Conservation (phyloP, 805 yeast genomes). For the Wickerhamiella domercqiae region DNA sequence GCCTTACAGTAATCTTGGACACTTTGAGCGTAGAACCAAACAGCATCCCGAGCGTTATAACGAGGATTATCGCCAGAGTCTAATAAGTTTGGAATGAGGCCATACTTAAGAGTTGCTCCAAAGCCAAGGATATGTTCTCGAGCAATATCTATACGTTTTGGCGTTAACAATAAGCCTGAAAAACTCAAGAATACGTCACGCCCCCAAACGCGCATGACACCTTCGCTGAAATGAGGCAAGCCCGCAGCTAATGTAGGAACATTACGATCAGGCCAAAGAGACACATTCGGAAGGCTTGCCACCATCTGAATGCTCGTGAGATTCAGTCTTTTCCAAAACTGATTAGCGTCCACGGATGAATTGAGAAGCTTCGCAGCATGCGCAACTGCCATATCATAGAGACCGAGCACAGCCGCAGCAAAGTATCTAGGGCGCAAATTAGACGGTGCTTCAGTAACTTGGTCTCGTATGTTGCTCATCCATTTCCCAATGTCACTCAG, state of each 20-base stretch:
- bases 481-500: slow-evolving; percentile 38
- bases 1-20: slow-evolving; percentile 61
- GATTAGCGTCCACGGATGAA: slow-evolving; percentile 31
- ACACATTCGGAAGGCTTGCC: slow-evolving; percentile 56
- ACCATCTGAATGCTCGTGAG: slow-evolving; percentile 78
- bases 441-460: slow-evolving; percentile 50
- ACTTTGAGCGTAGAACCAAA: slow-evolving; percentile 85
- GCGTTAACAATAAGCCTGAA: slow-evolving; percentile 63
- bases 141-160: slow-evolving; percentile 71
- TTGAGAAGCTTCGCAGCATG: slow-evolving; percentile 45
- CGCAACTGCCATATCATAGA: slow-evolving; percentile 67
- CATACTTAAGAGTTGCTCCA: slow-evolving; percentile 87
- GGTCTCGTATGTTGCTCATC: slow-evolving; percentile 41
- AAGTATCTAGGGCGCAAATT: slow-evolving; percentile 78
- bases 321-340: slow-evolving; percentile 64
- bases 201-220: slow-evolving; percentile 97
- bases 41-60: slow-evolving; percentile 93
- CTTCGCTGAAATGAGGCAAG: slow-evolving; percentile 79
- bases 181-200: slow-evolving; percentile 84
- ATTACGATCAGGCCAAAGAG: slow-evolving; percentile 44
- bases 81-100: slow-evolving; percentile 79
- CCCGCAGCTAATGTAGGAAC: slow-evolving; percentile 88
- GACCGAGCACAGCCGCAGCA: slow-evolving; percentile 63
- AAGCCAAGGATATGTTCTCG: slow-evolving; percentile 67
- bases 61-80: slow-evolving; percentile 92